These are phyloP conservation scores for Furcasterigmium furcatum DNA, from an alignment of 2,329 filamentous ascomycete genomes.

Conservation along the genomic window DNA sequence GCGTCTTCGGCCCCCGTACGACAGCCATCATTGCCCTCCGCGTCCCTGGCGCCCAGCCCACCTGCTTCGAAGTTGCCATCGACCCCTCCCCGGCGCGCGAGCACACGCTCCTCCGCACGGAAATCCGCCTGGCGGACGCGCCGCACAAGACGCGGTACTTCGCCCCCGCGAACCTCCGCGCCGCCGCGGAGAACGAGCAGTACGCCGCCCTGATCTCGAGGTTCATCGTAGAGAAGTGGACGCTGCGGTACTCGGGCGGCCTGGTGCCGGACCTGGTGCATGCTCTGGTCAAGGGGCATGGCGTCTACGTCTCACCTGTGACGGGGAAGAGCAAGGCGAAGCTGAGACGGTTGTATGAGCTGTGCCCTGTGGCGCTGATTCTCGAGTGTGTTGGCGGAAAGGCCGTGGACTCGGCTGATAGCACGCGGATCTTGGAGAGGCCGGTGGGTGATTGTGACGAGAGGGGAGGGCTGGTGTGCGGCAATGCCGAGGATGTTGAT, in stretches of 20 bases:
- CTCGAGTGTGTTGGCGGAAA: constrained; percentile 57
- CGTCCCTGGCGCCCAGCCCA: constrained; percentile 29
- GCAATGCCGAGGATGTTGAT: constrained; percentile 45
- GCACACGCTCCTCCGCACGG: constrained; percentile 33
- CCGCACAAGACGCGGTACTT: constrained; percentile 54
- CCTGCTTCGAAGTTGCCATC: constrained; percentile 47
- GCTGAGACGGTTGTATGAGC: constrained; percentile 55
- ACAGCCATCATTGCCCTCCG: constrained; percentile 53
- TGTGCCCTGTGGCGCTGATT: constrained; percentile 57
- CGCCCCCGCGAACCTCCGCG: constrained; percentile 58
- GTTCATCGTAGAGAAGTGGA: constrained; percentile 52
- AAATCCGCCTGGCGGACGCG: constrained; percentile 31
- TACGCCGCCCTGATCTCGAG: constrained; percentile 47
- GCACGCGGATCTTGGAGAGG: constrained; percentile 35
- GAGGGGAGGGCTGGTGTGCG: constrained; percentile 46
- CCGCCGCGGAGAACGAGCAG: constrained; percentile 44
- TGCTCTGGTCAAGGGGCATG: constrained; percentile 57
- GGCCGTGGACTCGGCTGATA: constrained; percentile 47
- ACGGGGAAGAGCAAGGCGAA: constrained; percentile 50
- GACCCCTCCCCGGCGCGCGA: constrained; percentile 4
- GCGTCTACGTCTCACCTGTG: constrained; percentile 57
- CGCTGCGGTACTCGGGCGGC: constrained; percentile 57
- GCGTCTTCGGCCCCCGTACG: constrained; percentile 52
- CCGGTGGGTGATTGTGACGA: constrained; percentile 41
- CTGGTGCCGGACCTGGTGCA: constrained; percentile 61